Percentiles rank a stretch among this genome's conserved stretches.
Conservation (phyloP, 2,329 filamentous ascomycete genomes). For the Furcasterigmium sp. region DNA sequence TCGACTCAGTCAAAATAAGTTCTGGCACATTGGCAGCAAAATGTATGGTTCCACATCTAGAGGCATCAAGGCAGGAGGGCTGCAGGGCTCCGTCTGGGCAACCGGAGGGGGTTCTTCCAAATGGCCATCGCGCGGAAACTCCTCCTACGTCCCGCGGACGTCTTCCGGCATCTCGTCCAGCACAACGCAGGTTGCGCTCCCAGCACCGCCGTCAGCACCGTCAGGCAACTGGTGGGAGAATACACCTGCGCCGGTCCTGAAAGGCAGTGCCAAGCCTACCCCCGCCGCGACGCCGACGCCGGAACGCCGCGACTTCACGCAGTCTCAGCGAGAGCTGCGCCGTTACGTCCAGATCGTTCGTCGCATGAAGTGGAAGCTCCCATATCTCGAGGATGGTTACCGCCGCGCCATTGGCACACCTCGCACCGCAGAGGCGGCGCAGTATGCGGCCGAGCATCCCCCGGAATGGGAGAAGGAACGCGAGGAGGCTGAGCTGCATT, state of each 20-base stretch:
- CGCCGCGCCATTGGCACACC: constrained; percentile 34
- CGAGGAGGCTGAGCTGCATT: constrained; percentile 57
- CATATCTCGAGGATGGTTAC: constrained; percentile 54
- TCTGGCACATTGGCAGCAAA: too few species aligned
- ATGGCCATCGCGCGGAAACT: neutral
- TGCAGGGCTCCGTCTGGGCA: constrained; percentile 9
- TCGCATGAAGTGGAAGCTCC: constrained; percentile 58
- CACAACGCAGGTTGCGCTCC: constrained; percentile 4
- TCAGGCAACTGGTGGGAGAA: constrained; percentile 1
- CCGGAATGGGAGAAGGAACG: constrained; percentile 1
- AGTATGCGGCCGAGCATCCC: constrained; percentile 4
- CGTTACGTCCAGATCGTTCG: constrained; percentile 57
- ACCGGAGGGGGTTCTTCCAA: neutral
- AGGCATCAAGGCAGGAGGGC: constrained; percentile 3
- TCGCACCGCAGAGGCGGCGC: constrained; percentile 16
- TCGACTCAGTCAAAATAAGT: too few species aligned
- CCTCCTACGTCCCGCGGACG: neutral
- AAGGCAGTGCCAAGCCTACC: neutral
- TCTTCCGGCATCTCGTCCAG: neutral
- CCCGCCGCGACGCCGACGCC: neutral
- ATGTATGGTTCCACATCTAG: neutral
- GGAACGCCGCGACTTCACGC: constrained; percentile 7
- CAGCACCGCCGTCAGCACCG: neutral
- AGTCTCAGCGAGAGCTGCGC: constrained; percentile 38
- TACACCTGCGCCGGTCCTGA: neutral